Conservation (phyloP, 371 early-diverging fungal genomes). For the Mortierella sp. region DNA sequence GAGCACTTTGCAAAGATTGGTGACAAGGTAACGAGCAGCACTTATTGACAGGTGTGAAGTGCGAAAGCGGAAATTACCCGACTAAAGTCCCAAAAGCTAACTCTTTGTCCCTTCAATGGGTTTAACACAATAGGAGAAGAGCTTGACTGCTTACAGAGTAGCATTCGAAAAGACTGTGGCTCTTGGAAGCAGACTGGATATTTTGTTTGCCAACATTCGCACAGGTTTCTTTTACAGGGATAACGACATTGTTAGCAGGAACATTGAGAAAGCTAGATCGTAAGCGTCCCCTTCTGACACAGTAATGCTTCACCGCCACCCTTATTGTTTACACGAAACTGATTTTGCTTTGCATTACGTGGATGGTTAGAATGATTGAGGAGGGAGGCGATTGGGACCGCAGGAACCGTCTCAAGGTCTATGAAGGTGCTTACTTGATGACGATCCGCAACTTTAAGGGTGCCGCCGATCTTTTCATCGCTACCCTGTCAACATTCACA, state of each 20-base stretch:
- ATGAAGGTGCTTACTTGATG: slow-evolving; percentile 95
- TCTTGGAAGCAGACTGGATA: slow-evolving; percentile 93
- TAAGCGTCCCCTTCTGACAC: slow-evolving; percentile 18
- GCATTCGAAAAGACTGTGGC: slow-evolving; percentile 91
- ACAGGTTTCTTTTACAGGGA: slow-evolving; percentile 96
- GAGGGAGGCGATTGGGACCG: slow-evolving; percentile 99
- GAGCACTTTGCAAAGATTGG: slow-evolving; percentile 94
- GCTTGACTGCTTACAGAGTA: slow-evolving; percentile 83
- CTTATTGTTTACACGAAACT: neutral
- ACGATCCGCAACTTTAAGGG: slow-evolving; percentile 96
- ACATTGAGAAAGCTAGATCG: slow-evolving; percentile 85
- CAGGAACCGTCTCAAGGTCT: slow-evolving; percentile 98
- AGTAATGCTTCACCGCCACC: neutral
- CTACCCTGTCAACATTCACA: slow-evolving; percentile 97
- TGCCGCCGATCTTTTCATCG: slow-evolving; percentile 91
- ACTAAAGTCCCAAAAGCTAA: no score
- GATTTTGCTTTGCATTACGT: neutral
- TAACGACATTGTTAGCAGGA: slow-evolving; percentile 80
- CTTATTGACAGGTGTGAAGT: neutral
- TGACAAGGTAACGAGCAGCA: slow-evolving; percentile 77
- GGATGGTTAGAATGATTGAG: slow-evolving; percentile 81
- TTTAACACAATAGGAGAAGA: slow-evolving; percentile 76
- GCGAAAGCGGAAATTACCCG: no score
- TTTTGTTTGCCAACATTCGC: slow-evolving; percentile 91
- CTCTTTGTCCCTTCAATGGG: neutral